These are phyloP conservation scores for Pisolithus thermaeus DNA, from an alignment of 1,284 basidiomycete species.

Conservation along the genomic window DNA sequence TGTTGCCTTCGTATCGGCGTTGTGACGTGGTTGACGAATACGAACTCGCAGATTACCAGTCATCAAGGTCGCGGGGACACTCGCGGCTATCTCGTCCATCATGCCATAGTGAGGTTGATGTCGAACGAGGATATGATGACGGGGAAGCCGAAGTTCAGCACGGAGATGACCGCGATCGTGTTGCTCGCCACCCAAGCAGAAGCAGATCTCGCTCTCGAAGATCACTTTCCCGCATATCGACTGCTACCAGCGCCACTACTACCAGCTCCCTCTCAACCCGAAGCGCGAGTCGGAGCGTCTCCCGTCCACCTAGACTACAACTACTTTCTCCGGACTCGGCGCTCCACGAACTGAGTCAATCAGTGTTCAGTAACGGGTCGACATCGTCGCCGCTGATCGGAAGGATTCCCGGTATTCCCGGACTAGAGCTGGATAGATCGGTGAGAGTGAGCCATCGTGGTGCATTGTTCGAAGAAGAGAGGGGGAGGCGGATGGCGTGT, in stretches of 20 bases:
- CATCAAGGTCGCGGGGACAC: constrained; percentile 14
- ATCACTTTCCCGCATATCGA: constrained; percentile 40
- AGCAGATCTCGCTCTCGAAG: constrained; percentile 24
- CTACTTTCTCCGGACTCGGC: constrained; percentile 14
- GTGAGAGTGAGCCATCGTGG: too few species aligned
- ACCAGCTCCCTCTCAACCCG: constrained; percentile 28
- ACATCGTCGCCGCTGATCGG: too few species aligned
- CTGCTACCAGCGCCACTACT: constrained; percentile 20
- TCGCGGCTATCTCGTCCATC: constrained; percentile 6
- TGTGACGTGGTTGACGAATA: constrained; percentile 17
- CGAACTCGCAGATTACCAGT: constrained; percentile 20
- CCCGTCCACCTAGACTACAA: constrained; percentile 14
- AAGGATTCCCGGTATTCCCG: too few species aligned
- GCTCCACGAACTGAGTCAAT: constrained; percentile 10
- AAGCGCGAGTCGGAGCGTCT: constrained; percentile 28
- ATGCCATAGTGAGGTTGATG: too few species aligned
- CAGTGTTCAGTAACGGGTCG: constrained; percentile 9
- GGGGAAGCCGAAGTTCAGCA: background rate
- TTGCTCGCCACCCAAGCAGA: constrained; percentile 3
- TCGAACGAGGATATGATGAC: too few species aligned
- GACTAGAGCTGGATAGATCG: too few species aligned
- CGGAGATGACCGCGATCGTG: background rate
- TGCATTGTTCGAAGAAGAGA: too few species aligned
- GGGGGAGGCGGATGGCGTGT: too few species aligned
- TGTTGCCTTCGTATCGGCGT: constrained; percentile 21